Percentiles rank a stretch among this genome's conserved stretches.
Conservation (phyloP, 2,329 filamentous ascomycete species). For the Achaetomium macrosporum region DNA sequence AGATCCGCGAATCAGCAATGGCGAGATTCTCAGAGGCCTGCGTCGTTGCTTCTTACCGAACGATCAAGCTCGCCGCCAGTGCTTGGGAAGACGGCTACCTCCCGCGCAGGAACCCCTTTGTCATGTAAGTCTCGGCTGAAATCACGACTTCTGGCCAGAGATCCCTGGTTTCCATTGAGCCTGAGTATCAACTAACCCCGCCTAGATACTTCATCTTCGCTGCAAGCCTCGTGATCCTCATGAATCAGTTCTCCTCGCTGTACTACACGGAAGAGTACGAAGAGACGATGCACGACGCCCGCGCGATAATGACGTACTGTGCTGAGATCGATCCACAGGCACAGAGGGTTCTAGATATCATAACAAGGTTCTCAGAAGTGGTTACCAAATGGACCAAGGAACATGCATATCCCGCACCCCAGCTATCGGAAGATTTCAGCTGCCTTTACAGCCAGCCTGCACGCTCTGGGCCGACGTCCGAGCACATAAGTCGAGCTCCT, state of each 20-base stretch:
- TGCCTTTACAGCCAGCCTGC: constrained; percentile 20
- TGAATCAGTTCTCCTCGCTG: constrained; percentile 50
- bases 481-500: neutral
- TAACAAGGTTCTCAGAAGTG: constrained; percentile 42
- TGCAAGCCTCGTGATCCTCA: constrained; percentile 48
- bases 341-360: constrained; percentile 43
- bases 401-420: constrained; percentile 18
- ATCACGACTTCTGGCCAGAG: neutral
- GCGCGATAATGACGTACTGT: constrained; percentile 46
- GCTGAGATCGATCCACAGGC: constrained; percentile 45
- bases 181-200: constrained; percentile 2
- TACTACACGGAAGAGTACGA: constrained; percentile 40
- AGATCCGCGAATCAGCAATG: constrained; percentile 31
- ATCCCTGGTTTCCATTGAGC: neutral
- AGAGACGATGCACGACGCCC: constrained; percentile 36
- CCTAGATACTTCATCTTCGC: constrained; percentile 52
- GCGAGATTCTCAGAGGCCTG: constrained; percentile 47
- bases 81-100: constrained; percentile 42
- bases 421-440: constrained; percentile 20
- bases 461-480: constrained; percentile 11
- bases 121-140: constrained; percentile 41
- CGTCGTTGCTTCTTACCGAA: constrained; percentile 45
- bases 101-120: constrained; percentile 48
- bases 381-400: constrained; percentile 28
- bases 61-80: constrained; percentile 41